Base-by-base conservation (phyloP, 352 stramenopile species). In the Phytopythium sindhum region DNA sequence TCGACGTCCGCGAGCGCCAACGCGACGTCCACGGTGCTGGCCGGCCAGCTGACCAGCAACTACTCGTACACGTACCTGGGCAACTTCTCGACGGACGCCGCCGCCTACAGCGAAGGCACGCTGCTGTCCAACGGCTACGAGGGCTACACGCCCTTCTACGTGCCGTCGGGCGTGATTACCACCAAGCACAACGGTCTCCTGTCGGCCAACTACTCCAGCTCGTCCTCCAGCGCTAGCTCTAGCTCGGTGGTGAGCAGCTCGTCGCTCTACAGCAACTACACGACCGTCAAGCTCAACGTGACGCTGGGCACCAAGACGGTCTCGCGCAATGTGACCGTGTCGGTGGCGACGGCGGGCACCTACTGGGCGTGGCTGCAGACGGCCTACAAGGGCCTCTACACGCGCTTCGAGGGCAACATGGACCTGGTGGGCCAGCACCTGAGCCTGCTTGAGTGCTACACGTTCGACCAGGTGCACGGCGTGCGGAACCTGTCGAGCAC, bases 351-450 rank as follows among this genome's bases (percentile, higher is more conserved):
- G 17, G 77, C 69, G n/a, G 81, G 81, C 17, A 65, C 56, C 19
- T 90, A 90, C 69, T 90, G 78, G 81, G 64, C 76, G 50, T 90
- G 81, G 78, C 60, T 90, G 54, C 57, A 82, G 63, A 79, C 73
- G 4, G 79, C 75, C 6, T 90, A 90, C 69, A 69, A 82, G 28
- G 77, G 78, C 0, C 64, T 88, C 31, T 78, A 76, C 63, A 73
- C 69, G 50, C 75, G 77, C 24, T 90, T 90, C 53, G 66, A 85
- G 21, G 81, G 78, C 58, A 86, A 88, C 61, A 63, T 90, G 58
- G 70, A 78, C 56, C 66, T 90, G 29, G 78, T 90, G 37, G 63
- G 77, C 26, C 73, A 80, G 65, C 81, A 90, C 67, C 65, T 90
- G 64, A 78, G 83, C 57, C 64, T 90, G 35, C 71, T 87, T 2